Base-by-base conservation (phyloP, 306 rosid genomes). In the Ochetophila trinervis region DNA sequence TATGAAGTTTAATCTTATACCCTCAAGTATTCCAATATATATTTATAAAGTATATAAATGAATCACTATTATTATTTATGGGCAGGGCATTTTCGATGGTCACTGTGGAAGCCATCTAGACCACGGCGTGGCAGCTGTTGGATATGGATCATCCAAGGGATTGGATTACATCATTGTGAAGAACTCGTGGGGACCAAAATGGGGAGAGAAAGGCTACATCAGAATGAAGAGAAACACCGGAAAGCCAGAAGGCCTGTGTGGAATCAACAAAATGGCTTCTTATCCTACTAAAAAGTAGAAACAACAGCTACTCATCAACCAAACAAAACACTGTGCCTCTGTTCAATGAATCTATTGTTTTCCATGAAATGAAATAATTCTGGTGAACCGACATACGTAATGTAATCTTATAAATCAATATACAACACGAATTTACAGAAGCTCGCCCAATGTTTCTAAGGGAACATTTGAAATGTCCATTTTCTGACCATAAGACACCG, bases 51-150 rank as follows among this genome's bases (percentile, higher is more conserved):
- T 37, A 36, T 37, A 7, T 1, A 37, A 37, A 36, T 36, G 2
- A 37, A 37, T 6, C 11, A 37, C 6, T 16, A 27, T 59, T 24
- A 27, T 15, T 20, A 20, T 5, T 34, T 6, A 54, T 51, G 17
- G 10, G 45, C 15, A 88, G 95, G 91, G 95, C 49, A 82, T 83
- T 22, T 85, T 88, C 8, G 76, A 83, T 49, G 95, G 95, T 14
- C 83, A 79, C 22, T 85, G 95, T 10, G 88, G 88, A 68, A 83
- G 54, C n/a, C 77, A 77, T 20, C 76, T 88, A 20, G 88, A 88
- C 75, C 91, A 85, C n/a, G 88, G 95, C 55, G 95, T 88, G 60
- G 66, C 88, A 11, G 91, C 95, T 5, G 87, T 88, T 65, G 95
- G 91, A 71, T 88, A 88, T 22, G 95, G 87, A 4, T 71, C 84